Conservation (phyloP, 148 eudicot species). For the Cornus controversa region DNA sequence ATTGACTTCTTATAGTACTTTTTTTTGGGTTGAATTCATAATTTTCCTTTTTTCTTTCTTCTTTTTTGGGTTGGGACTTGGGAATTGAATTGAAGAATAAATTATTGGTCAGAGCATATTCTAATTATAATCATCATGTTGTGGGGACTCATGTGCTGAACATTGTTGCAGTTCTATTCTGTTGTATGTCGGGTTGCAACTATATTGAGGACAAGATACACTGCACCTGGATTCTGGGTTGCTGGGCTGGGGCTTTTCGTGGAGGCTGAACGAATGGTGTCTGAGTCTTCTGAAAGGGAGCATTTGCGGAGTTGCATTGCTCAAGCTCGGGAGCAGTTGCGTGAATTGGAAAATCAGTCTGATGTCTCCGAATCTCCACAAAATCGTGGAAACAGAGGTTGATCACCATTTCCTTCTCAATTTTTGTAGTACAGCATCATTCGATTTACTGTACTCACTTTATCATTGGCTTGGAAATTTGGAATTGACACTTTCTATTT, state of each 20-base stretch:
- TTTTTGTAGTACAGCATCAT: neutral
- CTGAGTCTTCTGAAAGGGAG: constrained; percentile 38
- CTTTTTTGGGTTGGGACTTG: neutral
- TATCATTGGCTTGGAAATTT: neutral
- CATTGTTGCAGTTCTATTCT: constrained; percentile 51
- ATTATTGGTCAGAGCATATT: neutral
- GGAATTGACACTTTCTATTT: too few relatives aligned
- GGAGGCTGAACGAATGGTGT: constrained; percentile 45
- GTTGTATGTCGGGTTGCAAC: constrained; percentile 80
- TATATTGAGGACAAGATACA: constrained; percentile 79
- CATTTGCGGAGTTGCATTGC: constrained; percentile 52
- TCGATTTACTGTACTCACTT: neutral
- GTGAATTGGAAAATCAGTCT: constrained; percentile 33
- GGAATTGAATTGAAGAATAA: neutral
- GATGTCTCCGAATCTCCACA: constrained; percentile 26
- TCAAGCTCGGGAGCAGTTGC: constrained; percentile 41
- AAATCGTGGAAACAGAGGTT: constrained; percentile 31
- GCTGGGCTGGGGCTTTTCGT: constrained; percentile 72
- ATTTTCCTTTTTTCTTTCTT: too few relatives aligned
- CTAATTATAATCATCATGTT: neutral
- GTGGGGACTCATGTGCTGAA: neutral
- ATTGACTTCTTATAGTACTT: neutral
- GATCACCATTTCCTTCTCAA: neutral
- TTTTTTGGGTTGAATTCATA: too few relatives aligned
- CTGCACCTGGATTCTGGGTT: constrained; percentile 70